Conservation (phyloP, 2,329 filamentous ascomycete species). For the Cladosporium cucumerinum region DNA sequence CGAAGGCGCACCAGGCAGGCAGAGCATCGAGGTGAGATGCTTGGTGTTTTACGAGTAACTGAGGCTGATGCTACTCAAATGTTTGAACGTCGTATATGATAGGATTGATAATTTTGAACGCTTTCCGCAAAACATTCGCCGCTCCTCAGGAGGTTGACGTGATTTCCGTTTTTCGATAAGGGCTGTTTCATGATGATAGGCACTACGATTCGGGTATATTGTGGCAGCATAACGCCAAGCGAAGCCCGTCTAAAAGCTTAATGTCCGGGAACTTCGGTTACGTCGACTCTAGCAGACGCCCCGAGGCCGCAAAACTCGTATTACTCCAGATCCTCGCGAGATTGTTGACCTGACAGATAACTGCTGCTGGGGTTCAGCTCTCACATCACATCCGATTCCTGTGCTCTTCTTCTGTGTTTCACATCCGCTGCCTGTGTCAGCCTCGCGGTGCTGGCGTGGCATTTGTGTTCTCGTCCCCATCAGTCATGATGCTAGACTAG, state of each 20-base stretch:
- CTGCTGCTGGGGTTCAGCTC: neutral
- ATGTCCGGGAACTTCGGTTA: neutral
- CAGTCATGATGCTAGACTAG: slow-evolving; percentile 7
- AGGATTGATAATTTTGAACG: neutral
- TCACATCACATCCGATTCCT: neutral
- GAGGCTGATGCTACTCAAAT: neutral
- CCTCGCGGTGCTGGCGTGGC: neutral
- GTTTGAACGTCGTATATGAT: neutral
- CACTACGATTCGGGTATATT: neutral
- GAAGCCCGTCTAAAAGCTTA: neutral
- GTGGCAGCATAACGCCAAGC: neutral
- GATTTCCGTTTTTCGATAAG: neutral
- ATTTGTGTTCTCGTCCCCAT: neutral
- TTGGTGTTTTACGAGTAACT: slow-evolving; percentile 63
- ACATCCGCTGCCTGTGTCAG: neutral
- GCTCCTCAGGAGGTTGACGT: neutral
- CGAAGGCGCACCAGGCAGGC: slow-evolving; percentile 65
- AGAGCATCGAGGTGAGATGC: slow-evolving; percentile 85
- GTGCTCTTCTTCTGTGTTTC: neutral
- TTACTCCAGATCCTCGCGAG: neutral
- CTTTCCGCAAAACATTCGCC: neutral
- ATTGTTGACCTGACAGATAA: neutral
- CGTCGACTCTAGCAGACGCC: neutral
- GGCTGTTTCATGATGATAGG: slow-evolving; percentile 1
- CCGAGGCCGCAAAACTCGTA: neutral